phyloP scores from a whole-genome alignment of 2,329 filamentous ascomycete species.

The Cryphonectria radicalis region DNA sequence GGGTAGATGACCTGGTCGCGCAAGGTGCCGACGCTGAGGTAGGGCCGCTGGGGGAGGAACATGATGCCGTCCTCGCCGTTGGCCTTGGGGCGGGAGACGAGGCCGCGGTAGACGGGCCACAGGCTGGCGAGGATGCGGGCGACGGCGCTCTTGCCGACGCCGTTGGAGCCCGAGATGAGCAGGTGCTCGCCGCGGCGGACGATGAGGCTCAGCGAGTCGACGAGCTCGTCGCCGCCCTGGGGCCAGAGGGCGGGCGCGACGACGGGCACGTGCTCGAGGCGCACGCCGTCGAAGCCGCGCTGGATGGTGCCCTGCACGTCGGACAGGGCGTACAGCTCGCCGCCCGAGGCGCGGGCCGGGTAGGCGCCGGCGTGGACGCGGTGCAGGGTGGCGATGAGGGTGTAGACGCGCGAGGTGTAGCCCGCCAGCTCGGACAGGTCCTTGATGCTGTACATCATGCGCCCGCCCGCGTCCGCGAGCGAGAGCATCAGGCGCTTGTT shows the following conservation, averaged over 20 bases:
- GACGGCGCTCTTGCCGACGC: slow-evolving; percentile 90
- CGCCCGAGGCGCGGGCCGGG: slow-evolving; percentile 69
- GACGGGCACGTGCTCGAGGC: slow-evolving; percentile 89
- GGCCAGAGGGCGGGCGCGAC: slow-evolving; percentile 89
- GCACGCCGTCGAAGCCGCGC: slow-evolving; percentile 91
- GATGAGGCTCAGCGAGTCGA: slow-evolving; percentile 87
- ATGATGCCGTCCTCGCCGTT: slow-evolving; percentile 91
- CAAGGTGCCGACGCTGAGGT: slow-evolving; percentile 88
- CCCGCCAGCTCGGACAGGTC: slow-evolving; percentile 94
- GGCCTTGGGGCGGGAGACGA: slow-evolving; percentile 83
- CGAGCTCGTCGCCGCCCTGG: slow-evolving; percentile 86
- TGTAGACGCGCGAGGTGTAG: slow-evolving; percentile 95
- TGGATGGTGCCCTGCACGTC: slow-evolving; percentile 94
- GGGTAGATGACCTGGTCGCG: slow-evolving; percentile 98
- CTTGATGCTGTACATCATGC: slow-evolving; percentile 99
- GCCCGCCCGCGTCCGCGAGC: slow-evolving; percentile 89
- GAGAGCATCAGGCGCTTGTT: slow-evolving; percentile 99
- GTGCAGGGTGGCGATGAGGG: slow-evolving; percentile 91
- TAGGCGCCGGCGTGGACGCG: slow-evolving; percentile 92
- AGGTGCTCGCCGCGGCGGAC: slow-evolving; percentile 91
- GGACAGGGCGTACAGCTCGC: slow-evolving; percentile 85
- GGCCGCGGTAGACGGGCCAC: slow-evolving; percentile 93
- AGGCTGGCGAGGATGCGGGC: slow-evolving; percentile 85
- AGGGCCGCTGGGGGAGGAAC: slow-evolving; percentile 94
- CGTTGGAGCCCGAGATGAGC: slow-evolving; percentile 92